These are phyloP conservation scores for Metarhizium rileyi DNA, from an alignment of 2,329 filamentous ascomycete species.

Conservation along the genomic window DNA sequence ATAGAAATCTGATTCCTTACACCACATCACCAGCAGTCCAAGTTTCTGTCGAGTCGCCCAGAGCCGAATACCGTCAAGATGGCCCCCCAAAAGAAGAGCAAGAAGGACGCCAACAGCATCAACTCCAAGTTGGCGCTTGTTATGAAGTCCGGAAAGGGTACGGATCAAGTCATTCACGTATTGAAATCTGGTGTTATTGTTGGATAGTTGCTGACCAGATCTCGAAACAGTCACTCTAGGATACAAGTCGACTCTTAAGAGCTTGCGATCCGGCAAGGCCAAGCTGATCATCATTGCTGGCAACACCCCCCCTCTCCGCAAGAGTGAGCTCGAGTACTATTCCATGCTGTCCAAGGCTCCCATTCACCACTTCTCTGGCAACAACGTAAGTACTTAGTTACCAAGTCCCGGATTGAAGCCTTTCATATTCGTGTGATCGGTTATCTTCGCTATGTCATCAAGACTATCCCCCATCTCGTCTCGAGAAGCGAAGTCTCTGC, in stretches of 20 bases:
- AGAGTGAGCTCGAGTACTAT: slow-evolving; percentile 96
- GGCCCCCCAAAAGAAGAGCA: slow-evolving; percentile 65
- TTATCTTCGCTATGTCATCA: background rate
- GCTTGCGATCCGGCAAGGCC: slow-evolving; percentile 89
- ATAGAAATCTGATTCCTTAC: background rate
- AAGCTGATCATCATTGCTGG: slow-evolving; percentile 91
- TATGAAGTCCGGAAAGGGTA: slow-evolving; percentile 67
- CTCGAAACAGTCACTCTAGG: slow-evolving; percentile 27
- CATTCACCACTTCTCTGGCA: slow-evolving; percentile 96
- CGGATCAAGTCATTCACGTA: slow-evolving; percentile 16
- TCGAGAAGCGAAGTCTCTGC: slow-evolving; percentile 11
- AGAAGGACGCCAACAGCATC: slow-evolving; percentile 72
- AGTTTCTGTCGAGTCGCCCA: slow-evolving; percentile 20
- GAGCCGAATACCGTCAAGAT: slow-evolving; percentile 42
- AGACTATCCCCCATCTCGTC: slow-evolving; percentile 1
- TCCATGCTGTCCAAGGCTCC: slow-evolving; percentile 86
- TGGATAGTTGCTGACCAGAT: background rate
- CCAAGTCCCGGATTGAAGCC: background rate
- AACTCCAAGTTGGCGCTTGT: slow-evolving; percentile 53
- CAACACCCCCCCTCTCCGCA: slow-evolving; percentile 96
- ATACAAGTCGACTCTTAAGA: slow-evolving; percentile 56
- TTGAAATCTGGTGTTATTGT: background rate
- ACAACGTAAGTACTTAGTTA: slow-evolving; percentile 72
- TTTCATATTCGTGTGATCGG: background rate
- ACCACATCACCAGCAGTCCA: slow-evolving; percentile 13